These are phyloP conservation scores for Closterium sp. DNA, from an alignment of 139 green algal genomes.

Conservation along the genomic window DNA sequence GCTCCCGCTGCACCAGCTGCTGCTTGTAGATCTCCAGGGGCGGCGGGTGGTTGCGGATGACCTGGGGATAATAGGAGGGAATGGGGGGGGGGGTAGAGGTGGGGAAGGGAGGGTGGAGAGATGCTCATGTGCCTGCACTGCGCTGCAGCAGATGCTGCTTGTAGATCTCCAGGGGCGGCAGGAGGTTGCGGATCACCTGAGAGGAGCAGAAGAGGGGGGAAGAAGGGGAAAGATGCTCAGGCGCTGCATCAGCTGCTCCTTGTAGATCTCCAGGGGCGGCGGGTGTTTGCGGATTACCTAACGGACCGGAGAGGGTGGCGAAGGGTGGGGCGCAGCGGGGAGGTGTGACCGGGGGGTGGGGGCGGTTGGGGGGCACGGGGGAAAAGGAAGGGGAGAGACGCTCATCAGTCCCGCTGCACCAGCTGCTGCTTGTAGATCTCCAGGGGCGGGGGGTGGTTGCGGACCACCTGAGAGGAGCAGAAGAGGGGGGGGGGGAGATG, in stretches of 20 bases:
- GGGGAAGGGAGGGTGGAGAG: not conserved
- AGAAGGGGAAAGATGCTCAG: constrained; percentile 72
- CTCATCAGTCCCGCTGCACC: constrained; percentile 62
- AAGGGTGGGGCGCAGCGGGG: too few species aligned
- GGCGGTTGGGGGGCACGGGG: not conserved
- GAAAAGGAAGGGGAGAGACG: not conserved
- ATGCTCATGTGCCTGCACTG: not conserved
- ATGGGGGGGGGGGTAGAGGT: not conserved
- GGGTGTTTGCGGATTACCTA: constrained; percentile 61
- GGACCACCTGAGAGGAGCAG: constrained; percentile 48
- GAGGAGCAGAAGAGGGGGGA: too few species aligned
- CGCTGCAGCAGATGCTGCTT: too few species aligned
- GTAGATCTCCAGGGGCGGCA: too few species aligned
- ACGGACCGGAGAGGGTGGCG: too few species aligned
- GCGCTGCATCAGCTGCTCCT: constrained; percentile 72
- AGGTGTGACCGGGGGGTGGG: not conserved
- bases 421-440: constrained; percentile 78
- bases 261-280: constrained; percentile 73
- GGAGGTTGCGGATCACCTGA: too few species aligned
- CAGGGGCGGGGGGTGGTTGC: constrained; percentile 66
- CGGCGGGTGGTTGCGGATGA: constrained; percentile 65
- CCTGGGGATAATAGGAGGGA: constrained; percentile 15
- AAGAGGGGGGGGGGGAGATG: not conserved
- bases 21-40: constrained; percentile 74
- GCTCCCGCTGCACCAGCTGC: constrained; percentile 71